Evolutionary conservation across 2,329 filamentous ascomycete species (phyloP).

Genomic region (Ophiostoma sp.): DNA sequence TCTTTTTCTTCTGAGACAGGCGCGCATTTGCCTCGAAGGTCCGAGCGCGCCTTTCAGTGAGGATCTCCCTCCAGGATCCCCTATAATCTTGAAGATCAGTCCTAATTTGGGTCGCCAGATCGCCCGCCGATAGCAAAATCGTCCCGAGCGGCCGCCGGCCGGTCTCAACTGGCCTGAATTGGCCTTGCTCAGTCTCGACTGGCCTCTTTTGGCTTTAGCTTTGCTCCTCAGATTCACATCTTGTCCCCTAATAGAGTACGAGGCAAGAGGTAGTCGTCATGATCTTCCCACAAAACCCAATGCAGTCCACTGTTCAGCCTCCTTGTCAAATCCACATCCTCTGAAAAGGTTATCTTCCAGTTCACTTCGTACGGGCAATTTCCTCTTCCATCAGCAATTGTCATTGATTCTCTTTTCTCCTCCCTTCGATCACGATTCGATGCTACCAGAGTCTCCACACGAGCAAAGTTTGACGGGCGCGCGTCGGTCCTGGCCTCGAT

Average conservation of each 20-base stretch:
- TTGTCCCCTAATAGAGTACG: background rate
- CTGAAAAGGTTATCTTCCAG: background rate
- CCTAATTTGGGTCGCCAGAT: background rate
- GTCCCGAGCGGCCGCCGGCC: background rate
- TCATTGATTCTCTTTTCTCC: background rate
- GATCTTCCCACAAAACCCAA: background rate
- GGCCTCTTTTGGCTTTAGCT: background rate
- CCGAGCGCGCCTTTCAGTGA: background rate
- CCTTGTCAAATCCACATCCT: too few species aligned
- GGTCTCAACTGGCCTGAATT: background rate
- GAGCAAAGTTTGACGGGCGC: background rate
- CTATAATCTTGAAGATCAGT: background rate
- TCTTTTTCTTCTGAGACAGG: background rate
- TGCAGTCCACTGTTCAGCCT: background rate
- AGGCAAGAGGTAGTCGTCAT: background rate
- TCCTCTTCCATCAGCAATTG: constrained; percentile 1
- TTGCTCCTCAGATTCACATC: background rate
- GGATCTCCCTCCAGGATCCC: background rate
- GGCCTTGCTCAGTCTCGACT: background rate
- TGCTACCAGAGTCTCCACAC: background rate
- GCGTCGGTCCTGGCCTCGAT: background rate
- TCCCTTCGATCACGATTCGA: background rate
- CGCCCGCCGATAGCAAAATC: background rate
- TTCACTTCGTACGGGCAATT: background rate
- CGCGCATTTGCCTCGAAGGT: background rate